Evolutionary conservation across 2,329 filamentous ascomycete genomes (phyloP), one percentile per base, ranked within the genome.

Genomic region (Cercospora zeina): DNA sequence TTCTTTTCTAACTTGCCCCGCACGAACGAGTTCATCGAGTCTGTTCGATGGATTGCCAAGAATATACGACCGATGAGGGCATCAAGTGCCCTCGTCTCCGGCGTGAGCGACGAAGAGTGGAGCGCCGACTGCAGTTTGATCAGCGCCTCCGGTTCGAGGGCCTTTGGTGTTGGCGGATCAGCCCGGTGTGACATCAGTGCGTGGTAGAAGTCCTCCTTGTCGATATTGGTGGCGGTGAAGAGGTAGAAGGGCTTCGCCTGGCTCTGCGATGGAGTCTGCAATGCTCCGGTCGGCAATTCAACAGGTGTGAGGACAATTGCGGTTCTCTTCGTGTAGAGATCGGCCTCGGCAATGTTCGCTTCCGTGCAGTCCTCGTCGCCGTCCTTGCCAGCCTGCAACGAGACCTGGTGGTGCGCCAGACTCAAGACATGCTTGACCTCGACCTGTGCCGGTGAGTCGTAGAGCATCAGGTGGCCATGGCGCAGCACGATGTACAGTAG

Each of bases 131-230:
- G 91, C 16, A 99, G 82, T 30, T 89, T 88, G 69, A 97, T 92
- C 51, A 97, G 90, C 77, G 96, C 87, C 71, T 89, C 88, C 14
- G 91, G 85, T 31, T 96, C 89, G 70, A 96, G 96, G 13, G 87
- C 82, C 65, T 90, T 84, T 9, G 90, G 89, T 58, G 82, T 82
- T 0, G 92, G 91, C 0, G 87, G 83, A 39, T 82, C 81, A 61
- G 85, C 81, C 14, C 84, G 83, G 69, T 88, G 87, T 68, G 92
- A 88, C 39, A 99, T 81, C 69, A 99, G 81, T 11, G 93, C 90
- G 76, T 96, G 93, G 75, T 99, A 99, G 77, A 99, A 97, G 74
- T 99, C 95, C 76, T 99, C 95, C 76, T 99, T 99, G 51, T 95
- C 91, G 0, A 93, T 96, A 74, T 91, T 91, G 71, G 96, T 96